Base-by-base conservation (phyloP, 495 filamentous ascomycete species). In the Penicillium bialowiezense region DNA sequence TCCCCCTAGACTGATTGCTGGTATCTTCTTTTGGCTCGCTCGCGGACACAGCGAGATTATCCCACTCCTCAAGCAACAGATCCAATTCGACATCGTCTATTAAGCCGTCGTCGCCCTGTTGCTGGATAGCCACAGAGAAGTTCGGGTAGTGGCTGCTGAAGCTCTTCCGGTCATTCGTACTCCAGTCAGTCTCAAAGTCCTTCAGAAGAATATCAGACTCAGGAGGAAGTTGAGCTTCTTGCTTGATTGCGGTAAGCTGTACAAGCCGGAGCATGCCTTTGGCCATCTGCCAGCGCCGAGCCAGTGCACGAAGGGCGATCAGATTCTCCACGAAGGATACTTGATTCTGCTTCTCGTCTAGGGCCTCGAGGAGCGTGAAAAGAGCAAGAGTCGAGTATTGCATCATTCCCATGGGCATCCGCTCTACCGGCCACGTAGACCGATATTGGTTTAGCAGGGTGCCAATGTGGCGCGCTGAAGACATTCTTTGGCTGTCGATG, bases 71-170 rank as follows among this genome's bases (percentile, higher is more conserved):
- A 34, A 62, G 39, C 14, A 58, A 55, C 9, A 34, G 20, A 47
- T 62, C 58, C 31, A 62, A 17, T 14, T 55, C 39, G 17, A 29
- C n/a, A 8, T 41, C 39, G 17, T 41, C 23, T 23, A 28, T 10
- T 1, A 1, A 20, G 13, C 39, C 39, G 10, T n/a, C 5, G 12
- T 41, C 13, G 6, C n/a, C 17, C 29, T 32, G 29, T 32, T 32
- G 7, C 12, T 32, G 29, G 9, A 41, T n/a, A 14, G 39, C 23
- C 3, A 41, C 7, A 15, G 45, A 35, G 34, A 58, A 52, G 20
- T 56, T 56, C 6, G 56, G 54, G 33, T 63, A 58, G 2, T 47
- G 49, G 23, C 60, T 56, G 18, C 57, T 58, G 40, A 58, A 50
- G 17, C 50, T 32, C 17, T 54, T 28, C 3, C 24, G 20, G 20